phyloP scores from a whole-genome alignment of 2,329 filamentous ascomycete genomes.

The Colletotrichum sp. region DNA sequence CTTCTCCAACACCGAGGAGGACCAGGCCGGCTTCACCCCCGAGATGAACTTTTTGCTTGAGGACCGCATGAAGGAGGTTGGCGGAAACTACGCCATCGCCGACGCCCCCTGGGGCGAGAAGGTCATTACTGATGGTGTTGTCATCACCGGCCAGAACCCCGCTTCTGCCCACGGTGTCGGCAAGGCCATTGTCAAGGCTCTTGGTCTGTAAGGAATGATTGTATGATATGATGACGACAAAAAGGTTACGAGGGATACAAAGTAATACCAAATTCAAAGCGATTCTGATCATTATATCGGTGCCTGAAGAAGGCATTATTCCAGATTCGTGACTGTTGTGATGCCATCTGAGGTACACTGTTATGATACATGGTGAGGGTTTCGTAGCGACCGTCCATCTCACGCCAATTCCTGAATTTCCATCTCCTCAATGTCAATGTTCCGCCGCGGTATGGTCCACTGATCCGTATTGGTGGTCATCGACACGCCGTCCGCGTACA shows the following conservation, averaged over 20 bases:
- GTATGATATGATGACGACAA: background rate
- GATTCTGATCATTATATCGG: background rate
- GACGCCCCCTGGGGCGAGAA: constrained; percentile 49
- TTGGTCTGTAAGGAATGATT: constrained; percentile 29
- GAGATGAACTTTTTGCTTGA: constrained; percentile 67
- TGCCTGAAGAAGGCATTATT: background rate
- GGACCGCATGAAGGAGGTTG: constrained; percentile 54
- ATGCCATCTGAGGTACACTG: background rate
- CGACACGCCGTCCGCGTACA: background rate
- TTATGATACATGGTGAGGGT: background rate
- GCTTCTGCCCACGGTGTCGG: constrained; percentile 56
- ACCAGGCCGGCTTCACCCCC: constrained; percentile 49
- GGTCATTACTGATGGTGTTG: constrained; percentile 54
- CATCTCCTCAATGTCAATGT: background rate
- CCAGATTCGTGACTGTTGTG: no score
- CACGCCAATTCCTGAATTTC: background rate
- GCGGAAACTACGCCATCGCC: constrained; percentile 63
- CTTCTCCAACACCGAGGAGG: constrained; percentile 65
- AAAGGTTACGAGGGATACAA: background rate
- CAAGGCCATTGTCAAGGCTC: constrained; percentile 53
- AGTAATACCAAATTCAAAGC: background rate
- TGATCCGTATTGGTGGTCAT: background rate
- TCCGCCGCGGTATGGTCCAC: background rate
- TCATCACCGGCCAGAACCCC: constrained; percentile 66
- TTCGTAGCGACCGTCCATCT: background rate